Base-by-base conservation (phyloP, 495 filamentous ascomycete species). In the Niebla homalea region DNA sequence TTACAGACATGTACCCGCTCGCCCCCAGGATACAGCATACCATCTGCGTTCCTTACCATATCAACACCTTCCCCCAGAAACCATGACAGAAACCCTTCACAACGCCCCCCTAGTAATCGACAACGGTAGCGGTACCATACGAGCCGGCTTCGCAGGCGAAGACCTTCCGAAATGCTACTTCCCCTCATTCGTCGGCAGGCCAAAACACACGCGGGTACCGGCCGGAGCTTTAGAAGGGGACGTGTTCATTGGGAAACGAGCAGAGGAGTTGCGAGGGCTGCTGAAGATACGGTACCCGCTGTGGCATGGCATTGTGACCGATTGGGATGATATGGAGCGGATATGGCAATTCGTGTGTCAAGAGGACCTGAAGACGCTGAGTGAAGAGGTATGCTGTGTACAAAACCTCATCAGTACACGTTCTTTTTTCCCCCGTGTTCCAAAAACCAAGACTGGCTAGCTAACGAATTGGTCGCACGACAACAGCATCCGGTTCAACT, bases 301-400 rank as follows among this genome's bases (percentile, higher is more conserved):
- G 49, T 92, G 95, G 65, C 92, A 99, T 65, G 92, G 92, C 60
- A 92, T 97, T 55, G 92, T 99, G 42, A 99, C 92, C 52, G 89
- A 99, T 67, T 99, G 92, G 92, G 92, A 97, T 59, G 92, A 99
- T 62, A 99, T 99, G 92, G 92, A 97, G 71, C 84, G 86, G 66
- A 99, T 99, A 67, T 99, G 92, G 92, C 84, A 88, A 64, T 81
- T 83, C 60, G 83, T 86, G 45, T 87, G 85, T 66, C 77, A 79
- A 50, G 83, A 84, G 61, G 83, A 85, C 55, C 67, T 99, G 56
- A 97, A 96, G 71, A 94, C 90, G 22, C 74, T 94, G 60, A 94
- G 89, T 60, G 92, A 97, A 72, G 93, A n/a, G n/a, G n/a, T n/a
- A n/a, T n/a, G n/a, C n/a, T n/a, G n/a, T n/a, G n/a, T n/a, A n/a